Evolutionary conservation across 805 yeast genomes (phyloP), one percentile per base, ranked within the genome.

Genomic region (Yarrowia sp.): DNA sequence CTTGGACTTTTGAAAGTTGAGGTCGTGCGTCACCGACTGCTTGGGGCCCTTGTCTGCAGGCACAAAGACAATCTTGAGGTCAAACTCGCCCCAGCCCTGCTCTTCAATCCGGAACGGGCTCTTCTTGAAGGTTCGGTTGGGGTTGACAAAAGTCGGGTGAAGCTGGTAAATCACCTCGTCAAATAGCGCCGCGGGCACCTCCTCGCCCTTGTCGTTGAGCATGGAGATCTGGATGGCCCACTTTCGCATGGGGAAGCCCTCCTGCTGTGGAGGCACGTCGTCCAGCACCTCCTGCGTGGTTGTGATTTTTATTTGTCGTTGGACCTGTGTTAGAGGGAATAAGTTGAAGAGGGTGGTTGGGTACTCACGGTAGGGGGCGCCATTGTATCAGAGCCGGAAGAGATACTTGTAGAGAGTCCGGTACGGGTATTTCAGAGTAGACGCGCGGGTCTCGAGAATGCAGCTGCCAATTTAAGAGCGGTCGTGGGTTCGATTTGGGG

Each of bases 41-140:
- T 92, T 98, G 57, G 98, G 98, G 64, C 87, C 89, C 73, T 88
- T 89, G 67, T 96, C 98, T 17, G 87, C 81, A 50, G 89, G 78
- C 67, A 88, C 88, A 47, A 92, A 79, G 38, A 89, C 82, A 67
- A 95, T 86, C 42, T 89, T 89, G 74, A 95, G 83, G 73, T 92
- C 97, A 72, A 93, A 93, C 70, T 93, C 98, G 75, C 98, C 99
- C 98, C 99, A 93, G 61, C 99, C 99, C 78, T 90, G 87, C 75
- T 93, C 99, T 72, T 86, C 89, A 65, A 93, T 88, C 73, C 78
- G 83, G 78, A 92, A 93, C 10, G 99, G 99, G 9, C 89, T 84
- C 72, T 86, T 87, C 72, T 89, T 90, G 73, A 91, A 75, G 11
- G 88, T 81, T 74, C 98, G 84, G 68, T 84, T 87, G 10, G 98